Evolutionary conservation across 1,284 basidiomycete species (phyloP).

Genomic region (Pisolithus thermaeus): DNA sequence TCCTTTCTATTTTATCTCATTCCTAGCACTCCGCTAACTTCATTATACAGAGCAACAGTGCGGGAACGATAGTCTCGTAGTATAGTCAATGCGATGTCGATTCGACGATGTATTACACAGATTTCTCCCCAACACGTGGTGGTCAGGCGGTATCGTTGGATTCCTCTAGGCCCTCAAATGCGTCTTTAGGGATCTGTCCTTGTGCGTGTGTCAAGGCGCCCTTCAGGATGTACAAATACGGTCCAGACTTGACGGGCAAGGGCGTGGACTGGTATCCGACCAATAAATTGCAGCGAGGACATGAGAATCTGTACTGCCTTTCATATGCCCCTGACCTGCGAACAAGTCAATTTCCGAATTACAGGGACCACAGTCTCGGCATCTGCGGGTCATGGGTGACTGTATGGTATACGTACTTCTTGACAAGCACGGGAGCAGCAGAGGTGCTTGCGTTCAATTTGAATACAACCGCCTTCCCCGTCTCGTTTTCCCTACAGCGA

Average conservation of each 20-base stretch:
- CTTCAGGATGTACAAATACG: conserved; percentile 66
- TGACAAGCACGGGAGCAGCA: conserved; percentile 61
- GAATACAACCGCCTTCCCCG: conserved; percentile 61
- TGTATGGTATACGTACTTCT: conserved; percentile 46
- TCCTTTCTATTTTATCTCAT: neutral
- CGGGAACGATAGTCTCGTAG: no score
- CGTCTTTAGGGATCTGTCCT: conserved; percentile 71
- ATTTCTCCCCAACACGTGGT: no score
- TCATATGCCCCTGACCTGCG: conserved; percentile 60
- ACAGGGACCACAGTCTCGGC: conserved; percentile 4
- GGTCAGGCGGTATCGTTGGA: neutral
- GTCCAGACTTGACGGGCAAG: conserved; percentile 64
- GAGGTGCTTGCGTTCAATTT: conserved; percentile 62
- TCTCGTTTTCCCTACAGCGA: conserved; percentile 55
- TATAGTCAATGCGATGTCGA: no score
- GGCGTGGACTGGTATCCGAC: conserved; percentile 72
- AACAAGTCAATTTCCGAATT: neutral
- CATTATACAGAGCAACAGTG: no score
- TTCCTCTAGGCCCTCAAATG: conserved; percentile 43
- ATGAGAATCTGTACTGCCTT: conserved; percentile 67
- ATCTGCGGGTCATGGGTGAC: neutral
- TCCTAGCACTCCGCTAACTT: conserved; percentile 1
- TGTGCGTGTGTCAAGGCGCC: conserved; percentile 74
- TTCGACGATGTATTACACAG: no score
- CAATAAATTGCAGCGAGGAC: conserved; percentile 67